Percentiles rank a stretch among this genome's conserved stretches.
phyloP scores from a whole-genome alignment of 1,284 basidiomycete species.

The Ceratobasidium sp. region DNA sequence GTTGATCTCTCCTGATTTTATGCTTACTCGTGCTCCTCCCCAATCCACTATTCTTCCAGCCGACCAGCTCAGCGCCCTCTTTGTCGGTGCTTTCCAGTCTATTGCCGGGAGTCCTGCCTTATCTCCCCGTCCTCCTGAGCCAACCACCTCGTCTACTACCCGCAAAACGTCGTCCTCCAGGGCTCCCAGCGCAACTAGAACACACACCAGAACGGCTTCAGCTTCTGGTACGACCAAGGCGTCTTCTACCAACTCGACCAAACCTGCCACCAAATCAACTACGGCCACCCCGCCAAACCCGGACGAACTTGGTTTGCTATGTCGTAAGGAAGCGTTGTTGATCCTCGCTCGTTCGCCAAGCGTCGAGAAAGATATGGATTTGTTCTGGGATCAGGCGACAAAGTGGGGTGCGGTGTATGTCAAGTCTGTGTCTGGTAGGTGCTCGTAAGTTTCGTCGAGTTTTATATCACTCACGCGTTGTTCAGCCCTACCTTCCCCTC shows the following conservation, averaged over 20 bases:
- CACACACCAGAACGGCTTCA: constrained; percentile 18
- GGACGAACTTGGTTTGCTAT: constrained; percentile 8
- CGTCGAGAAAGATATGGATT: constrained; percentile 30
- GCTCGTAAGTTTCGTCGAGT: background rate
- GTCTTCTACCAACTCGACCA: background rate
- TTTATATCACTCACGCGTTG: background rate
- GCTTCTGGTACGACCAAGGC: constrained; percentile 1
- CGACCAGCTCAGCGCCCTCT: constrained; percentile 34
- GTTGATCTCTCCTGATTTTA: constrained; percentile 23
- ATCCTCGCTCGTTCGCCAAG: constrained; percentile 40
- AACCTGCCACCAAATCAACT: constrained; percentile 12
- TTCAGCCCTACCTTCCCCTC: constrained; percentile 4
- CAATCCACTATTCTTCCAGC: background rate
- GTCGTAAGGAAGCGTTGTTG: constrained; percentile 40
- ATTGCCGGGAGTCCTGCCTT: constrained; percentile 21
- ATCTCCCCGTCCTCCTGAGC: constrained; percentile 2
- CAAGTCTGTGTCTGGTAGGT: constrained; percentile 28
- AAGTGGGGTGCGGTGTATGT: constrained; percentile 46
- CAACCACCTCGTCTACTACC: constrained; percentile 4
- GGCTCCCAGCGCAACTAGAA: constrained; percentile 36
- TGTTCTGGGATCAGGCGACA: constrained; percentile 47
- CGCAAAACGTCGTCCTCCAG: constrained; percentile 28
- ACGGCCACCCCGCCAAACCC: background rate
- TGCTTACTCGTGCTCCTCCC: constrained; percentile 27
- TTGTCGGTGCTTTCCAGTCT: constrained; percentile 25